Evolutionary conservation across 805 yeast species (phyloP).

Genomic region (Metschnikowia cerradonensis): DNA sequence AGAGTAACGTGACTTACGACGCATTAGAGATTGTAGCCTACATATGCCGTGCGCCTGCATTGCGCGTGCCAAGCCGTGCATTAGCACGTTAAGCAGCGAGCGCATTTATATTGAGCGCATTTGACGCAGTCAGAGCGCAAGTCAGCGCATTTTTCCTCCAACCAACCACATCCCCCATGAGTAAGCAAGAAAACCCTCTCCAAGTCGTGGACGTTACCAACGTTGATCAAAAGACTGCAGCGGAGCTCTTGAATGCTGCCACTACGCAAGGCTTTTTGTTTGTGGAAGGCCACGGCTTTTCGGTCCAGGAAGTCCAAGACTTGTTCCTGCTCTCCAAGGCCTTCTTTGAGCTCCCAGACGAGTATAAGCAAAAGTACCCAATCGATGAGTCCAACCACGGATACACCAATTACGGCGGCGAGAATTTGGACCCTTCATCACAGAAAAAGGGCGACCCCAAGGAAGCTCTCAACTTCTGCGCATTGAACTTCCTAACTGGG

Average conservation of each 20-base stretch:
- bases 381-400: slow-evolving; percentile 60
- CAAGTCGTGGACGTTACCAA: slow-evolving; percentile 56
- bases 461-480: slow-evolving; percentile 67
- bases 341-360: slow-evolving; percentile 49
- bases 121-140: too few species aligned
- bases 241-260: slow-evolving; percentile 54
- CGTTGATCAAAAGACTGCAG: slow-evolving; percentile 42
- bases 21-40: background rate
- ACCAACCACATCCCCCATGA: background rate
- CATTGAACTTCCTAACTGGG: slow-evolving; percentile 50
- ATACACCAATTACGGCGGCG: slow-evolving; percentile 53
- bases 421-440: slow-evolving; percentile 40
- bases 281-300: slow-evolving; percentile 64
- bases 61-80: too few species aligned
- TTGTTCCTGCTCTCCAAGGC: slow-evolving; percentile 47
- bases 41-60: background rate
- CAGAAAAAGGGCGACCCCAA: slow-evolving; percentile 54
- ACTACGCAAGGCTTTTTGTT: slow-evolving; percentile 62
- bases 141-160: too few species aligned
- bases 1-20: too few species aligned
- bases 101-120: too few species aligned
- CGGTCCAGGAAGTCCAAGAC: slow-evolving; percentile 48
- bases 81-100: too few species aligned
- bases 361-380: slow-evolving; percentile 46
- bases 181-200: slow-evolving; percentile 39